Evolutionary conservation across 2,329 filamentous ascomycete species (phyloP).

Genomic region (Akanthomyces uredinophilus): DNA sequence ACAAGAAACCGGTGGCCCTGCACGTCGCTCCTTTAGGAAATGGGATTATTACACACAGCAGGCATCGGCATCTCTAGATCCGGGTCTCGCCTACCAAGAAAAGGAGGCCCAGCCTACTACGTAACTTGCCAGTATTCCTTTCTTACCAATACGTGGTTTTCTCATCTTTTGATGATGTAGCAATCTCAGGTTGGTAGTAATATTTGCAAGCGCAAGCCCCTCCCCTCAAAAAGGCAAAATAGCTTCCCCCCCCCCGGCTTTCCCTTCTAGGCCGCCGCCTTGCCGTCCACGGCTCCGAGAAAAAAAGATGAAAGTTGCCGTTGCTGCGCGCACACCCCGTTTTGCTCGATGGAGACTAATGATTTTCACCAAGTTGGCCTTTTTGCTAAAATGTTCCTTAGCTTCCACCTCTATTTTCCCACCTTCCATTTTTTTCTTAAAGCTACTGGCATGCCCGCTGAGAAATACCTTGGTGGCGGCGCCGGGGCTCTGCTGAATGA

Average conservation of each 20-base stretch:
- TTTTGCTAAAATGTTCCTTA: not conserved
- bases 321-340: not conserved
- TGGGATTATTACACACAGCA: not conserved
- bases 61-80: slow-evolving; percentile 1
- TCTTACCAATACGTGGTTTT: not conserved
- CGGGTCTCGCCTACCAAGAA: not conserved
- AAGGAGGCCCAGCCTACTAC: too few species aligned
- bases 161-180: too few species aligned
- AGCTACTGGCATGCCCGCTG: too few species aligned
- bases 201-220: not conserved
- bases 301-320: not conserved
- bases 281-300: not conserved
- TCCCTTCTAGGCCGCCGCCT: too few species aligned
- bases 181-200: too few species aligned
- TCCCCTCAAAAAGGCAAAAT: not conserved
- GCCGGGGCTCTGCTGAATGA: not conserved
- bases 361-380: too few species aligned
- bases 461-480: not conserved
- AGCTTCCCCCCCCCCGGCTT: not conserved
- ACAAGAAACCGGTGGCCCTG: not conserved
- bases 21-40: slow-evolving; percentile 7
- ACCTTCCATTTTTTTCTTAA: not conserved
- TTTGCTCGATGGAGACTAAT: not conserved
- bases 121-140: not conserved
- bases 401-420: not conserved